Conservation (phyloP, 2,329 filamentous ascomycete species). For the Nothophaeocryptopus gaeumannii region DNA sequence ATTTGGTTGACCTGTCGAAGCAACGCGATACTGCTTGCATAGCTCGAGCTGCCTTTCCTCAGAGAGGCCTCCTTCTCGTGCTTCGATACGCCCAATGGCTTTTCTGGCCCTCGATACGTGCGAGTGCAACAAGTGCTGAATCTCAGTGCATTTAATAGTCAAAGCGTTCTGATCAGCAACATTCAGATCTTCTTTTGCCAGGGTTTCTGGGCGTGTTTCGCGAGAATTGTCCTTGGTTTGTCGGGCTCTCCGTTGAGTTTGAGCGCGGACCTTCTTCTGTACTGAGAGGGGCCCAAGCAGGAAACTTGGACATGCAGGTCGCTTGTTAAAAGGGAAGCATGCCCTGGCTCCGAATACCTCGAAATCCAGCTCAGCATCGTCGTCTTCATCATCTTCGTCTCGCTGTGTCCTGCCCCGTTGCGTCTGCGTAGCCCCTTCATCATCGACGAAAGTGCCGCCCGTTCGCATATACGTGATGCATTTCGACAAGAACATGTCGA, state of each 20-base stretch:
- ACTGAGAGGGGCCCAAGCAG: conserved; percentile 84
- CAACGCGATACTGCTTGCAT: conserved; percentile 65
- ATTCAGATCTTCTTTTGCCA: conserved; percentile 70
- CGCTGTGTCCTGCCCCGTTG: conserved; percentile 22
- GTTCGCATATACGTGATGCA: conserved; percentile 81
- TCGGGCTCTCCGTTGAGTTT: conserved; percentile 67
- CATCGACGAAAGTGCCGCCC: conserved; percentile 54
- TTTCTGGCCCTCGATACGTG: conserved; percentile 37
- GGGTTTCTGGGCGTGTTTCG: conserved; percentile 70
- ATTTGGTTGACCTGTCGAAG: conserved; percentile 67
- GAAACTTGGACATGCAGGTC: conserved; percentile 77
- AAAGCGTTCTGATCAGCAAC: conserved; percentile 76
- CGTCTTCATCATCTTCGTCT: conserved; percentile 54
- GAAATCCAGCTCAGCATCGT: conserved; percentile 83
- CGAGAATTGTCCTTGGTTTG: conserved; percentile 67
- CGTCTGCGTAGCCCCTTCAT: conserved; percentile 43
- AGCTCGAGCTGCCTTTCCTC: conserved; percentile 43
- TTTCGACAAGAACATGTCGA: conserved; percentile 89
- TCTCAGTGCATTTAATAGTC: conserved; percentile 73
- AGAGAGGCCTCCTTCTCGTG: conserved; percentile 37
- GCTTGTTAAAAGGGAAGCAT: conserved; percentile 67
- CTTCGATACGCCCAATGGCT: conserved; percentile 25
- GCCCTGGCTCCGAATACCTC: conserved; percentile 74
- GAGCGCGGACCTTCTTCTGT: conserved; percentile 74
- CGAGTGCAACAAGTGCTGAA: conserved; percentile 59